These are phyloP conservation scores for Solanum etuberosum DNA, from an alignment of 257 asterid genomes.

Conservation along the genomic window DNA sequence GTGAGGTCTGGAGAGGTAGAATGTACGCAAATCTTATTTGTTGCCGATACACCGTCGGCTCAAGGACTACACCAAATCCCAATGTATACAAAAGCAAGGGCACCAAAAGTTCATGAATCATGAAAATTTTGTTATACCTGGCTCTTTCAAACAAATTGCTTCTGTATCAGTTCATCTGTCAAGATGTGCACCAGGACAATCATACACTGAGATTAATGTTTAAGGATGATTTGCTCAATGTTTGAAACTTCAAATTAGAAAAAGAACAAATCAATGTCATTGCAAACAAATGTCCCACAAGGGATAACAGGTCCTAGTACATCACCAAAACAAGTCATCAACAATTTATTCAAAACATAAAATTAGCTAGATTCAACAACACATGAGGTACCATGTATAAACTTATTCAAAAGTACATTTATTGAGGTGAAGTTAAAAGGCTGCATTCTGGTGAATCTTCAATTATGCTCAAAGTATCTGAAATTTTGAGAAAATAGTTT, in stretches of 20 bases:
- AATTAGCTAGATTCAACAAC: background rate
- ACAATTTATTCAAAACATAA: background rate
- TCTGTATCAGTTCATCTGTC: background rate
- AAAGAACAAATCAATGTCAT: background rate
- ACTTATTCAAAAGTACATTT: background rate
- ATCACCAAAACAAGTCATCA: background rate
- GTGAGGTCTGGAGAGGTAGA: background rate
- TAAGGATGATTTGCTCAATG: background rate
- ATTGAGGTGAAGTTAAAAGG: background rate
- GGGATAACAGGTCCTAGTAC: background rate
- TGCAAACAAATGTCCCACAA: background rate
- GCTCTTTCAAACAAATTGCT: background rate
- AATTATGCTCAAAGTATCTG: background rate
- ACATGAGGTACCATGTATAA: background rate
- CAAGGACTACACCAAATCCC: background rate
- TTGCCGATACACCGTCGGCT: background rate
- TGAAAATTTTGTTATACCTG: background rate
- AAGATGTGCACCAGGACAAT: background rate
- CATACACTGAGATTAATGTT: background rate
- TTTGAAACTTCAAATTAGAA: background rate
- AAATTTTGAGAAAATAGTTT: background rate
- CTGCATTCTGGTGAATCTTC: background rate
- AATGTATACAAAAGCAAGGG: background rate
- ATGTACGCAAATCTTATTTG: too few relatives aligned
- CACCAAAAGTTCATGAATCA: background rate